These are phyloP conservation scores for Carex pumila DNA, from an alignment of 176 grass and related monocot genomes.

Conservation along the genomic window DNA sequence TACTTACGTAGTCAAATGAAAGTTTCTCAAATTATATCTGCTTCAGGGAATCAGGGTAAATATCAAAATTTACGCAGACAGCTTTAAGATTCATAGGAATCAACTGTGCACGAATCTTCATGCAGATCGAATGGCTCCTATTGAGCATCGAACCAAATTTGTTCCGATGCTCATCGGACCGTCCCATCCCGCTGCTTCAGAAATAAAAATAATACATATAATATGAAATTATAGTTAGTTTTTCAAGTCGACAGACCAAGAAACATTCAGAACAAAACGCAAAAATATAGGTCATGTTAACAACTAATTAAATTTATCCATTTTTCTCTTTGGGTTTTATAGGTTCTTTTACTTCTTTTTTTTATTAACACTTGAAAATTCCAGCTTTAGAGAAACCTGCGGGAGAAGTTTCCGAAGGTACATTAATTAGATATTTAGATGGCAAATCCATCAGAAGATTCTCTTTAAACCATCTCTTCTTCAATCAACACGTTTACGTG, in stretches of 20 bases:
- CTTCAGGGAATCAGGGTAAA: no score
- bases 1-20: not conserved
- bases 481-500: constrained; percentile 20
- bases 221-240: not conserved
- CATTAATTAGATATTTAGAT: not conserved
- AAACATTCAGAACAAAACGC: not conserved
- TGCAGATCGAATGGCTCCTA: no score
- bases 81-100: no score
- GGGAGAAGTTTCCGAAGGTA: not conserved
- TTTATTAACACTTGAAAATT: not conserved
- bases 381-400: not conserved
- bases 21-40: no score
- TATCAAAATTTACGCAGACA: no score
- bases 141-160: no score
- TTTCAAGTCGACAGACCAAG: not conserved
- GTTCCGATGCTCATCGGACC: no score
- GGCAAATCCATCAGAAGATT: not conserved
- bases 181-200: no score
- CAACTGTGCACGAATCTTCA: no score
- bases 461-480: constrained; percentile 11
- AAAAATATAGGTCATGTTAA: not conserved
- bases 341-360: not conserved
- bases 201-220: not conserved
- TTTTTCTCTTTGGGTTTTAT: no score
- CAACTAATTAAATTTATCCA: not conserved